A percentile compares a stretch with the other conserved stretches of the same genome.
phyloP scores from a whole-genome alignment of 306 rosid species.

The Cucurbita pepo region DNA sequence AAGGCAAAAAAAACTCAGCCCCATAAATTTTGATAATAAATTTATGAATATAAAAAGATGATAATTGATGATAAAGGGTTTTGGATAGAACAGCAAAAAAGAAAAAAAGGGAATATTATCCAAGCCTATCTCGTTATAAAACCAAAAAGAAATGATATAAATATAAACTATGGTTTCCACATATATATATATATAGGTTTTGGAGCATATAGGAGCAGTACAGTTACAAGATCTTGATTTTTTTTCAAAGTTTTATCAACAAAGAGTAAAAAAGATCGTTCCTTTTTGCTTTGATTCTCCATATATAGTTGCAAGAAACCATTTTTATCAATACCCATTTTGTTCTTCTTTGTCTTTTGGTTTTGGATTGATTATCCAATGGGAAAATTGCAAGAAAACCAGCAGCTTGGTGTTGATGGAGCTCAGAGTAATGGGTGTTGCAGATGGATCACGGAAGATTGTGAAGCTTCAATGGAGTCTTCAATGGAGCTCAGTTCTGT shows the following conservation, averaged over 20 bases:
- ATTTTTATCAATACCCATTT: not conserved
- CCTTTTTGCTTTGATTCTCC: not conserved
- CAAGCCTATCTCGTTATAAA: conserved; percentile 10
- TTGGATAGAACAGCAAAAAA: not conserved
- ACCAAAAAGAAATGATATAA: not conserved
- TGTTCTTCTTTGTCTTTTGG: not conserved
- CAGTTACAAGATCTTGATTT: not conserved
- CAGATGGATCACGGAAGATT: conserved; percentile 18
- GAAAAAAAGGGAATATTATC: conserved; percentile 19
- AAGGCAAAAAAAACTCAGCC: conserved; percentile 28
- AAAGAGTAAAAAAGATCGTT: not conserved
- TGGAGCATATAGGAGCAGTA: not conserved
- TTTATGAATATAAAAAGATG: not conserved
- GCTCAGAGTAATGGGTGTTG: conserved; percentile 8
- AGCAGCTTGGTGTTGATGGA: not conserved
- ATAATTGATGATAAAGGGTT: not conserved
- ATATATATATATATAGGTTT: no score
- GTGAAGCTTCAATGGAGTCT: not conserved
- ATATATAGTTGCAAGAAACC: not conserved
- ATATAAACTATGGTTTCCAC: not conserved
- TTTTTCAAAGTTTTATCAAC: not conserved
- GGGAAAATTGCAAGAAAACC: conserved; percentile 5
- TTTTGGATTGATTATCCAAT: not conserved
- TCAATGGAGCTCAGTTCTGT: not conserved
- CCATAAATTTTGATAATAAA: not conserved